Base-by-base conservation (phyloP, 2,329 filamentous ascomycete genomes). In the Colletotrichum lupini region DNA sequence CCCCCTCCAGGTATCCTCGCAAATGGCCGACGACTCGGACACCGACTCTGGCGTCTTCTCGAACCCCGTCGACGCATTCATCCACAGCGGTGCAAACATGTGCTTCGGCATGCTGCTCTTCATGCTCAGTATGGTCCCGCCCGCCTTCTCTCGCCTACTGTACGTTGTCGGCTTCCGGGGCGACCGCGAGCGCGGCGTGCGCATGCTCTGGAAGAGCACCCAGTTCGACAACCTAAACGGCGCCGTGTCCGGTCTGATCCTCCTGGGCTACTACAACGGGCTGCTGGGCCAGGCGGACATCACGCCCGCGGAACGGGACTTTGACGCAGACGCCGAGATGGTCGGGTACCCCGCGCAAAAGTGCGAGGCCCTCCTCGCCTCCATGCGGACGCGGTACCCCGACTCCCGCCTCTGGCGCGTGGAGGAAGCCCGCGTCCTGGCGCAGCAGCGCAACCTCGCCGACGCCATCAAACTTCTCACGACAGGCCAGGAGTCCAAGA, bases 81-180 rank as follows among this genome's bases (percentile, higher is more conserved):
- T 98, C 49, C 95, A 98, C 81, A 95, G 94, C 0, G 96, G 95
- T 11, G 91, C 92, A 5, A 97, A 94, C 79, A 92, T 98, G 82
- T 98, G 95, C 82, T 98, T 95, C 78, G 97, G 97, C 3, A 89
- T 97, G 37, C 85, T 98, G 1, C 88, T 97, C 16, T 87, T 98
- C 1, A 87, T 98, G 67, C 92, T 98, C n/a, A 97, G 95, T 14
- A 93, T 98, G 85, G 92, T 98, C 0, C 97, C 97, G 0, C 97
- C 97, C 0, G 91, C 95, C 0, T 98, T 98, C 81, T 93, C 91
- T n/a, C 93, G 91, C 68, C 89, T 99, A 1, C 87, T 98, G 4
- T 94, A 92, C 72, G 92, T 98, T 55, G 93, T 98, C 35, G 97
- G 97, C 1, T 98, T 98, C 84, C 92, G 91, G 74, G 97, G 97